Percentiles rank a stretch among this genome's conserved stretches.
Evolutionary conservation across 257 asterid species (phyloP).

Genomic region (Scutellaria barbata): DNA sequence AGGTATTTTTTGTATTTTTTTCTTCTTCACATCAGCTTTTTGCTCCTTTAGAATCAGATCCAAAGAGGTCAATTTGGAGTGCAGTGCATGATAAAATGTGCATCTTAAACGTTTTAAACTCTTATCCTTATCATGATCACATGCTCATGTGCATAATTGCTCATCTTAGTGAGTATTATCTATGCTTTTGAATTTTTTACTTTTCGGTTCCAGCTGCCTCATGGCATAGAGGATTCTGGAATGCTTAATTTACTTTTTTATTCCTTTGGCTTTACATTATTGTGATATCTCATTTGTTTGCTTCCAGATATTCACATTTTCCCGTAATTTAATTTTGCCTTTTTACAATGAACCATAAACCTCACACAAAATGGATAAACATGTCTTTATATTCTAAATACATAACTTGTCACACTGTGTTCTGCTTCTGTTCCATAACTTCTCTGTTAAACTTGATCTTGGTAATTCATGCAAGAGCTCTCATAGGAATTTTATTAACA

Average conservation of each 20-base stretch:
- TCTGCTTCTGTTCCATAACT: neutral
- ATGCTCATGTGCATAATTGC: slow-evolving; percentile 24
- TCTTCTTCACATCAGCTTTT: slow-evolving; percentile 14
- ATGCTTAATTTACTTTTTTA: neutral
- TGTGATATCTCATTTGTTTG: neutral
- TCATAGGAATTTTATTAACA: neutral
- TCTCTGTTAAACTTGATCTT: neutral
- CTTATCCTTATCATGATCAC: slow-evolving; percentile 3
- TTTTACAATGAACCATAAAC: slow-evolving; percentile 11
- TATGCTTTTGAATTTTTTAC: neutral
- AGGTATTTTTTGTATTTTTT: slow-evolving; percentile 50
- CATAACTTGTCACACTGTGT: neutral
- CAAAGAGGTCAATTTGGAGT: neutral
- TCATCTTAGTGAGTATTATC: neutral
- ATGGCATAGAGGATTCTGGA: slow-evolving; percentile 17
- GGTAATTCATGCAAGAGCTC: neutral
- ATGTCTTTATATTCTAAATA: neutral
- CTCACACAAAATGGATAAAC: neutral
- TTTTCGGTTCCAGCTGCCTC: slow-evolving; percentile 15
- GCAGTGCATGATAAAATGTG: slow-evolving; percentile 4
- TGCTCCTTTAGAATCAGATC: slow-evolving; percentile 1
- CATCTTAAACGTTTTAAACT: neutral
- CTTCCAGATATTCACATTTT: slow-evolving; percentile 6
- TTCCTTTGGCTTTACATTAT: neutral
- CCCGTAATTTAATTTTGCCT: neutral